Evolutionary conservation across 1,284 basidiomycete genomes (phyloP).

Genomic region (Mycena sp.): DNA sequence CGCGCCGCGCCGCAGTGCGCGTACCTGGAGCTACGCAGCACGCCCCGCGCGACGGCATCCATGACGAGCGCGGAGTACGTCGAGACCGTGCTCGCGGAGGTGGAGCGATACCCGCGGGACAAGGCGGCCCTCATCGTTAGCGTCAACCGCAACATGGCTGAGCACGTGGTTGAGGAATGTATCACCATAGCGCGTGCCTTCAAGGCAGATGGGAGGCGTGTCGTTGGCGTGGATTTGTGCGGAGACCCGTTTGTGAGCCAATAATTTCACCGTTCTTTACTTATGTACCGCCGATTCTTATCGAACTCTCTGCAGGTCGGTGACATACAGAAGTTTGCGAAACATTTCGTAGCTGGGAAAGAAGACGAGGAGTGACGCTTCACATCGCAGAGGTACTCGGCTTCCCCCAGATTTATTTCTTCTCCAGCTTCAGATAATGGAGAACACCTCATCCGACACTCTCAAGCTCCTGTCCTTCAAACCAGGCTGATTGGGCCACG

Average conservation of each 20-base stretch:
- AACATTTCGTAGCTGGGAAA: conserved; percentile 65
- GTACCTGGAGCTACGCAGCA: conserved; percentile 82
- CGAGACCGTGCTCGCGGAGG: conserved; percentile 66
- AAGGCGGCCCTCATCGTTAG: conserved; percentile 75
- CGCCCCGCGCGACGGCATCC: conserved; percentile 61
- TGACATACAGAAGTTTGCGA: conserved; percentile 61
- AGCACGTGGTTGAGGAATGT: conserved; percentile 59
- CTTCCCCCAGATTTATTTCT: no score
- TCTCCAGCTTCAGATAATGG: conserved; percentile 51
- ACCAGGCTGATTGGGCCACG: conserved; percentile 82
- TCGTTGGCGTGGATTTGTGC: conserved; percentile 85
- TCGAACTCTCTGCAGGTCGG: conserved; percentile 58
- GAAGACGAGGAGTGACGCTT: conserved; percentile 72
- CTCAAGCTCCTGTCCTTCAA: conserved; percentile 67
- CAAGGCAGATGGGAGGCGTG: conserved; percentile 62
- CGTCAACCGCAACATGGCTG: conserved; percentile 72
- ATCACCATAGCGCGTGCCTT: conserved; percentile 65
- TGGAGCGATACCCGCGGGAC: conserved; percentile 62
- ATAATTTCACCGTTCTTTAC: no score
- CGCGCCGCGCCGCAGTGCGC: conserved; percentile 67
- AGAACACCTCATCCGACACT: conserved; percentile 67
- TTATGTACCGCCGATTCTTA: background rate
- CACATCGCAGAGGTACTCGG: conserved; percentile 85
- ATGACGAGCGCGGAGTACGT: conserved; percentile 72
- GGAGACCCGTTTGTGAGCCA: conserved; percentile 68